Evolutionary conservation across 768 basidiomycete genomes (phyloP), one percentile per base, ranked within the genome.

Genomic region (Suillus brevipes): DNA sequence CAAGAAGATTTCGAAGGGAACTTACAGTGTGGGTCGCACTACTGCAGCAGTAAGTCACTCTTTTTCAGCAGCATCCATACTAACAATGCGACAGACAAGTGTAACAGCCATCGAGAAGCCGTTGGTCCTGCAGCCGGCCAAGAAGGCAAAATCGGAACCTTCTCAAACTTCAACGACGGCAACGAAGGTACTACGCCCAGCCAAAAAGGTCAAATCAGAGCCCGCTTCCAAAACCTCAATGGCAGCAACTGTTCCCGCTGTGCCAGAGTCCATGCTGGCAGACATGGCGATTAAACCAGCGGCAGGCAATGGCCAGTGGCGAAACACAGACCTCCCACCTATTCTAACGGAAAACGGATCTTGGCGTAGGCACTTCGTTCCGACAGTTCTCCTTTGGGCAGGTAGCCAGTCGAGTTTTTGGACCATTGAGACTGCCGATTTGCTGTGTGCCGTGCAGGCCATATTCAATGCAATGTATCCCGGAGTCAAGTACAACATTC

Each of bases 381-480:
- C 40, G 1, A 65, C 58, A 1, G 18, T 59, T 3, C 58, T 64
- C 50, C 57, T 65, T 16, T 67, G 67, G 67, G 60, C 49, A 10
- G 61, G 64, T 31, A 34, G 36, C 28, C 64, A 67, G 56, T 34
- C 45, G 1, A 62, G 28, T n/a, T 25, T 67, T 20, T 67, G 66
- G 66, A 40, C 31, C 6, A 59, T 67, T 6, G 49, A 60, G 14
- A 47, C 64, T 6, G 56, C 58, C 9, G 20, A 57, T 34, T 56
- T 67, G 2, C 31, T 34, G 18, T 43, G 12, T 12, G 58, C 62
- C 1, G 13, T 66, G 20, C 66, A 66, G 58, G n/a, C 45, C 9
- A 49, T 66, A 38, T 66, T 60, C 23, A 55, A 67, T 16, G 9
- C 36, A 12, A 28, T 67, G 18, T 67, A 64, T 60, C 66, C 66